These are phyloP conservation scores for Podospora comata DNA, from an alignment of 495 filamentous ascomycete genomes.

Conservation along the genomic window DNA sequence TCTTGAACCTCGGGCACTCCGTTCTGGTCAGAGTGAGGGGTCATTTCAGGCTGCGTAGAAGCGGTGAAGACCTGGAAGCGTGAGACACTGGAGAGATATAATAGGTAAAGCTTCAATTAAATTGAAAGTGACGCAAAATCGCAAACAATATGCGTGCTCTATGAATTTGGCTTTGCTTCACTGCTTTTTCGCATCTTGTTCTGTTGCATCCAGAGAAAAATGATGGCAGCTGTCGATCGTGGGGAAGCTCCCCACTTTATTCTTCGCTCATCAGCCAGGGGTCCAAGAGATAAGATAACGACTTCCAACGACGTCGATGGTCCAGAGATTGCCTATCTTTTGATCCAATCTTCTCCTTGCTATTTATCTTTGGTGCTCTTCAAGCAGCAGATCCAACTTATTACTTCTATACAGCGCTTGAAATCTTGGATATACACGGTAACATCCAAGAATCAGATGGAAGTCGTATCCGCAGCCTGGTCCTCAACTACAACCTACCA, in stretches of 20 bases:
- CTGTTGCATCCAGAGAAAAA: background rate
- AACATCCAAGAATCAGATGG: background rate
- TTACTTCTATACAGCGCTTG: background rate
- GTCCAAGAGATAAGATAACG: constrained; percentile 4
- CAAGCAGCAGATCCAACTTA: background rate
- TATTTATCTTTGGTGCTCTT: background rate
- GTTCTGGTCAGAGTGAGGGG: constrained; percentile 2
- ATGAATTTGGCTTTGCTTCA: background rate
- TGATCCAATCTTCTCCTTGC: background rate
- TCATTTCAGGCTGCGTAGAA: background rate
- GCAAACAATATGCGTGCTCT: background rate
- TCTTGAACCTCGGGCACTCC: background rate
- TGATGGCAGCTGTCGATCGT: background rate
- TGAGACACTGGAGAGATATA: background rate
- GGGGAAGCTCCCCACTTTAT: constrained; percentile 6
- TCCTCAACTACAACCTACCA: background rate
- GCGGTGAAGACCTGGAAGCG: background rate
- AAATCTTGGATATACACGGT: background rate
- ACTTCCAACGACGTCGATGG: background rate
- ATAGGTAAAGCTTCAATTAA: background rate
- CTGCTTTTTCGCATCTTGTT: background rate
- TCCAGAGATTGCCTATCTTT: background rate
- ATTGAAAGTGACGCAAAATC: constrained; percentile 5
- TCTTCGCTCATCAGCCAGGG: background rate
- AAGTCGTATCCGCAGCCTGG: background rate